Conservation (phyloP, 2,329 filamentous ascomycete genomes). For the Colletotrichum higginsianum region DNA sequence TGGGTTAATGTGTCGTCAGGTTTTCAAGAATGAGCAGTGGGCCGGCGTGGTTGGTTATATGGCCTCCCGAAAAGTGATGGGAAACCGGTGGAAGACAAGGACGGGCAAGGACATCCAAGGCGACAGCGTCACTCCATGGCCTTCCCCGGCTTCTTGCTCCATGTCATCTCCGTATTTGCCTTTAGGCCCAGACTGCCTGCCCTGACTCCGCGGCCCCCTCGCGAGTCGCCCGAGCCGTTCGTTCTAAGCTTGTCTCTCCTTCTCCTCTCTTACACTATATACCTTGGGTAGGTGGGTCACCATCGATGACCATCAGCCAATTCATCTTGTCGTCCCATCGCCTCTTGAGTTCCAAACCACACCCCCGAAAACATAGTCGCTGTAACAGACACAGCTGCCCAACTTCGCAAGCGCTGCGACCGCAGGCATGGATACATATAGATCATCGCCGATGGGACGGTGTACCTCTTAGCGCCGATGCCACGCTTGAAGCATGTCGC, state of each 20-base stretch:
- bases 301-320: not conserved
- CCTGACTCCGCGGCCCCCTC: constrained; percentile 7
- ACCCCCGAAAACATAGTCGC: constrained; percentile 2
- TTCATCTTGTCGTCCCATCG: not conserved
- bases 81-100: constrained; percentile 7
- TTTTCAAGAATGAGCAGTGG: constrained; percentile 15
- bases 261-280: no score
- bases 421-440: constrained; percentile 23
- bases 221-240: constrained; percentile 4
- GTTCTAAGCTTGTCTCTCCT: not conserved
- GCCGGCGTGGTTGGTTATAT: constrained; percentile 26
- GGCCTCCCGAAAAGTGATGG: constrained; percentile 10
- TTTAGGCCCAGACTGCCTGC: not conserved
- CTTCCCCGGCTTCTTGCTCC: constrained; percentile 22
- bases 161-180: constrained; percentile 5
- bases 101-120: constrained; percentile 15
- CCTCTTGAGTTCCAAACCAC: not conserved
- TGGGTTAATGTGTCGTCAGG: constrained; percentile 28
- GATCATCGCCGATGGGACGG: constrained; percentile 35
- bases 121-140: constrained; percentile 34
- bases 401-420: constrained; percentile 26
- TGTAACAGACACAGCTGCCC: constrained; percentile 2
- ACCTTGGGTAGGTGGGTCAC: not conserved
- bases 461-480: constrained; percentile 31
- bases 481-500: constrained; percentile 29